Percentiles rank a stretch among this genome's conserved stretches.
phyloP scores from a whole-genome alignment of 345 rosid species.

The Adansonia digitata region DNA sequence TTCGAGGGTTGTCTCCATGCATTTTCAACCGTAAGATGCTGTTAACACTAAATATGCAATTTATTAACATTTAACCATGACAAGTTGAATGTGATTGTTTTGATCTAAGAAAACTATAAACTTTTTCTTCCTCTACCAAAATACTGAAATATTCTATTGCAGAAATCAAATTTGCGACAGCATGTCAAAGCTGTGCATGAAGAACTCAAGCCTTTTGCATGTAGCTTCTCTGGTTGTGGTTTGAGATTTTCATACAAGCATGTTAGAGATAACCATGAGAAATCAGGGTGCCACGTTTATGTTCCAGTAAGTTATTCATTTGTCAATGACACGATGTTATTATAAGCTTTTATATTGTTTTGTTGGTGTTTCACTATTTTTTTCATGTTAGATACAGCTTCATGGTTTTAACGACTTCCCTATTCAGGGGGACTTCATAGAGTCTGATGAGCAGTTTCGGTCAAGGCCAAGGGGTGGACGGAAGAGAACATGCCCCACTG shows the following conservation, averaged over 20 bases:
- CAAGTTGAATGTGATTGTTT: neutral
- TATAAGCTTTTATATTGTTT: too few relatives aligned
- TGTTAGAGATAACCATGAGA: constrained; percentile 74
- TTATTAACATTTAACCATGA: neutral
- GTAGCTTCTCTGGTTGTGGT: constrained; percentile 58
- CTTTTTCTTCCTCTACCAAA: neutral
- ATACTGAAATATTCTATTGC: neutral
- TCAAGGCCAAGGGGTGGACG: constrained; percentile 81
- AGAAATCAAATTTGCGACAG: constrained; percentile 66
- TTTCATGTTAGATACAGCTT: neutral
- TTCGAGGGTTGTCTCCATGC: constrained; percentile 53
- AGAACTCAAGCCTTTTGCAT: constrained; percentile 43
- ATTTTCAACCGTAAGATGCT: constrained; percentile 56
- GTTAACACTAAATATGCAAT: neutral
- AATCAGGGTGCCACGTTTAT: constrained; percentile 46
- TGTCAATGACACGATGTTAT: neutral
- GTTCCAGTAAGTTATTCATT: constrained; percentile 42
- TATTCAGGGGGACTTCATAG: constrained; percentile 72
- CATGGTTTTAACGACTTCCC: neutral
- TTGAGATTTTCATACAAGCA: constrained; percentile 76
- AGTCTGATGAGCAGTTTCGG: constrained; percentile 55
- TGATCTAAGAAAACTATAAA: neutral
- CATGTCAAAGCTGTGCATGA: constrained; percentile 76
- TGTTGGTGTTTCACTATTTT: neutral
- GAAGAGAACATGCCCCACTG: constrained; percentile 52